Base-by-base conservation (phyloP, 2,329 filamentous ascomycete genomes). In the Phoma herbarum region DNA sequence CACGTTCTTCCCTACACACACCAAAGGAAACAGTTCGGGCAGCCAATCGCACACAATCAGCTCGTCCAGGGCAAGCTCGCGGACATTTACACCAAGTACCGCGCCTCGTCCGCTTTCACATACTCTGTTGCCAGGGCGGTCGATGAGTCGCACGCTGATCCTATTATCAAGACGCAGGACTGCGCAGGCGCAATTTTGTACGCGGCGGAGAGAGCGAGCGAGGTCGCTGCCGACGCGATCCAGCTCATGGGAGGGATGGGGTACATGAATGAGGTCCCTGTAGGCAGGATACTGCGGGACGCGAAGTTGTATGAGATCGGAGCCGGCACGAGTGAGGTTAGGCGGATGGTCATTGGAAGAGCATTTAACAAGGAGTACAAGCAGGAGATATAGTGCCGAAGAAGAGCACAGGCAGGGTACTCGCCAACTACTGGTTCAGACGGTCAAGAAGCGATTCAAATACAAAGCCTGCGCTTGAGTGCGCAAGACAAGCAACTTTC, bases 31-130 rank as follows among this genome's bases (percentile, higher is more conserved):
- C 95, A 99, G 79, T 99, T 99, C 75, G 90, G 89, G 53, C 81
- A 78, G 8, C 94, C 94, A 2, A 91, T 98, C 63, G 94, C 91
- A 0, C 90, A 95, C 68, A 96, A 97, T 77, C 95, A 99, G 78
- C 84, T 98, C 62, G 85, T 98, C 22, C 95, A 98, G 79, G 94
- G 91, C 57, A 94, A 93, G 75, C 84, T 98, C 44, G 93, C 95
- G 55, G 93, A 98, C 77, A 97, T 99, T 93, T 96, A 98, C 80
- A 97, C 93, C 46, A 96, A 96, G 78, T 86, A 95, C 59, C 89
- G 91, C 70, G 93, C 91, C 11, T 88, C 90, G 16, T 83, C 88
- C n/a, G 86, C 93, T 2, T 97, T 97, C 78, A 98, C 94, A 0
- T 96, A 96, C 73, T 81, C 84, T 35, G 93, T 93, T 0, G 95